Percentiles rank a stretch among this genome's conserved stretches.
These are phyloP conservation scores for Ambrosiella xylebori DNA, from an alignment of 2,329 filamentous ascomycete genomes.

Conservation along the genomic window DNA sequence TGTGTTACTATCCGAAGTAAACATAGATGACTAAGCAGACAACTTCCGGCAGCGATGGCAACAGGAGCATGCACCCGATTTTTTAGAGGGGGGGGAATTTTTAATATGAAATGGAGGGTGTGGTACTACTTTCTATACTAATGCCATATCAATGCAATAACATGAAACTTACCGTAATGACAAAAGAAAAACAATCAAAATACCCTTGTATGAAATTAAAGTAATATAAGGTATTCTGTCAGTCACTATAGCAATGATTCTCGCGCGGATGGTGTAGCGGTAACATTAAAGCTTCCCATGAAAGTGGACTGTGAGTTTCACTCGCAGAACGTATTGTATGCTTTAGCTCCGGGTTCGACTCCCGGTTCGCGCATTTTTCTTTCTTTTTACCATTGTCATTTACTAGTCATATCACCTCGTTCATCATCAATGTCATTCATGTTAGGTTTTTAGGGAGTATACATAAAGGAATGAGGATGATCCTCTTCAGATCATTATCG, in stretches of 20 bases:
- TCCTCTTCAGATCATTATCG: too few relatives aligned
- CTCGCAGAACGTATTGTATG: constrained; percentile 11
- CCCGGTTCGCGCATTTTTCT: constrained; percentile 13
- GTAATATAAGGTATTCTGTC: background rate
- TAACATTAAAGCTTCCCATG: constrained; percentile 15
- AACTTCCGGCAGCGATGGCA: too few relatives aligned
- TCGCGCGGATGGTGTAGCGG: constrained; percentile 14
- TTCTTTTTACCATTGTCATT: background rate
- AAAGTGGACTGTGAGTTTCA: constrained; percentile 11
- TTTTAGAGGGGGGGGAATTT: too few relatives aligned
- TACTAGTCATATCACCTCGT: background rate
- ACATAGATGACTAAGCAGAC: background rate
- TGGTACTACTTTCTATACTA: too few relatives aligned
- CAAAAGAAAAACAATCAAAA: too few relatives aligned
- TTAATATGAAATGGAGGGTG: too few relatives aligned
- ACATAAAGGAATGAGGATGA: too few relatives aligned
- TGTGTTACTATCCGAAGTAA: background rate
- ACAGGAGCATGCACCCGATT: too few relatives aligned
- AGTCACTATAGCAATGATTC: background rate
- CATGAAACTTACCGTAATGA: too few relatives aligned
- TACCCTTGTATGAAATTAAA: too few relatives aligned
- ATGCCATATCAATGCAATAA: too few relatives aligned
- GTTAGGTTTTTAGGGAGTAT: background rate
- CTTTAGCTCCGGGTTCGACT: constrained; percentile 15
- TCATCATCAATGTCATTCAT: background rate